Evolutionary conservation across 148 eudicot species (phyloP).

Genomic region (Rheum nobile): DNA sequence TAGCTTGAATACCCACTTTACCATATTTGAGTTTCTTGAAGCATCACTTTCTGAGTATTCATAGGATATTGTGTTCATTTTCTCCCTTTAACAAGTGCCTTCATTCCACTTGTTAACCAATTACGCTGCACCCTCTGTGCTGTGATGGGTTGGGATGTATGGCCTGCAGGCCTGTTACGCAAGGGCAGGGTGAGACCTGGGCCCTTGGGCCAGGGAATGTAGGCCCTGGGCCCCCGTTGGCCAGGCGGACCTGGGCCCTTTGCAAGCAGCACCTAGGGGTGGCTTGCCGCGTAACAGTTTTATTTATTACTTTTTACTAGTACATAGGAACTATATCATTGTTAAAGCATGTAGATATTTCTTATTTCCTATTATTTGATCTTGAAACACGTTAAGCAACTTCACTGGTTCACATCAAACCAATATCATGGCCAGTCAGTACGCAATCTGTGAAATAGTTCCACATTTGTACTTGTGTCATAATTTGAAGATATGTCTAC

Average conservation of each 20-base stretch:
- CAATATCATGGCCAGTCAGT: background rate
- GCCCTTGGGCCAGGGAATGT: too few species aligned
- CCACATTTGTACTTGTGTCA: background rate
- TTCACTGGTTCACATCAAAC: background rate
- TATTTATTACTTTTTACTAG: background rate
- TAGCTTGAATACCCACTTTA: background rate
- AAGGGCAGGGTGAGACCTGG: too few species aligned
- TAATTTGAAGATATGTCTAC: background rate
- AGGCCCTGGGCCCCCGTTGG: too few species aligned
- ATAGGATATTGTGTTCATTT: background rate
- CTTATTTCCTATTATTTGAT: background rate
- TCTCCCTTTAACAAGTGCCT: too few species aligned
- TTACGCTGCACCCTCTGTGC: too few species aligned
- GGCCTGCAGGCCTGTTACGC: too few species aligned
- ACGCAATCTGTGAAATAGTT: background rate
- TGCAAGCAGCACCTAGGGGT: too few species aligned
- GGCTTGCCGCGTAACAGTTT: too few species aligned
- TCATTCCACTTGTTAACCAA: too few species aligned
- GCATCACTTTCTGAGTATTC: background rate
- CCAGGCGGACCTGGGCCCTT: too few species aligned
- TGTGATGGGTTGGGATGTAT: too few species aligned
- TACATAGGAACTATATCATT: background rate
- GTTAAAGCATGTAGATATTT: background rate
- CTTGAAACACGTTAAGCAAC: background rate
- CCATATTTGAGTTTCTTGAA: background rate